Evolutionary conservation across 1,284 basidiomycete species (phyloP), one percentile per base, ranked within the genome.

Genomic region (Tetrapyrgos nigripes): DNA sequence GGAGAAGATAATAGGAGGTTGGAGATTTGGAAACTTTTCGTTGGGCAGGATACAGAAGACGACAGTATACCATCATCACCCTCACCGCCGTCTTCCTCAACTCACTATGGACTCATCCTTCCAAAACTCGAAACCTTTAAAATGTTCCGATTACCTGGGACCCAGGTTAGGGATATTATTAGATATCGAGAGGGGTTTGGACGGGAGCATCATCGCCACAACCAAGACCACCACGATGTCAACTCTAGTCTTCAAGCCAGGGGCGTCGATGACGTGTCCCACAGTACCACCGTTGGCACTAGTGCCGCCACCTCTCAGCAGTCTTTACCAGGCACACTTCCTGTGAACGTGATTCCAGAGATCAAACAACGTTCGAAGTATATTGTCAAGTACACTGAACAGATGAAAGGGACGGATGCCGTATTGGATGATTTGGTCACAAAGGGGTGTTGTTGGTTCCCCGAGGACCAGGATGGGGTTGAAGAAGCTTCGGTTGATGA

Each of bases 1-100:
- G 66, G 65, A 26, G 74, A 80, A 53, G 74, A 76, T 62, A 69
- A 73, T n/a, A 70, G 77, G 23, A 73, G 80, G 27, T 65, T 63
- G 58, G 66, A 66, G 17, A 59, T 59, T n/a, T 60, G 58, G 56
- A 58, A 23, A 55, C 62, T 51, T 26, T 56, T 60, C 21, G 54
- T 46, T 26, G 53, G 47, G 8, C 58, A 60, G 28, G 27, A 44
- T 33, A 33, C 26, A 33, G 21, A 33, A 27, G 17, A 50, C 9
- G 19, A 47, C 26, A 29, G 44, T 19, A 10, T 27, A 33, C 19
- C 13, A 53, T 29, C 4, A 17, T 17, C 29, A 28, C 19, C 3
- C 14, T 37, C 26, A 6, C 37, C 10, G 17, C 26, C 13, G 13
- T 23, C 17, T 37, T 19, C 29, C 14, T 35, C 21, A n/a, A 37